These are phyloP conservation scores for Calonectria naviculata DNA, from an alignment of 2,329 filamentous ascomycete species.

Conservation along the genomic window DNA sequence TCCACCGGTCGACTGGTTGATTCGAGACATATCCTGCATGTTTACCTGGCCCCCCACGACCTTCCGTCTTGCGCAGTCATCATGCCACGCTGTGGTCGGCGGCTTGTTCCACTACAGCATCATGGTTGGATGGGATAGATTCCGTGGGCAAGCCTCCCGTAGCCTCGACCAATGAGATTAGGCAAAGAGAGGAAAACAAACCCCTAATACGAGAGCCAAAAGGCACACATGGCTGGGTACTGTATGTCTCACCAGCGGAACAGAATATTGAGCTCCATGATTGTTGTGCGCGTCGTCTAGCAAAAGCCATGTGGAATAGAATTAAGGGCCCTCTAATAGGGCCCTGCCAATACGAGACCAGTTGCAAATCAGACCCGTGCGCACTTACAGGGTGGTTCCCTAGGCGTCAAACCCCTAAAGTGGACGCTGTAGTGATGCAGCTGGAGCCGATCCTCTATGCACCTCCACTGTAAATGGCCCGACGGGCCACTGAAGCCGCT, in stretches of 20 bases:
- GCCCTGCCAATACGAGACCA: neutral
- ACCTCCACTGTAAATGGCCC: conserved; percentile 14
- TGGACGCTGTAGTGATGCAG: conserved; percentile 14
- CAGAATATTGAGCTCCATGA: neutral
- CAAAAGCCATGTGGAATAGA: neutral
- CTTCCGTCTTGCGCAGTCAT: neutral
- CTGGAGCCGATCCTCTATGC: conserved; percentile 19
- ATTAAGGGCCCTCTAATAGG: neutral
- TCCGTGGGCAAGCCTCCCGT: conserved; percentile 3
- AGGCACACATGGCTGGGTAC: neutral
- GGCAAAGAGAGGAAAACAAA: neutral
- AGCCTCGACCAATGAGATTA: neutral
- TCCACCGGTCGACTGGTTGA: neutral
- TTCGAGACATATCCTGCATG: neutral
- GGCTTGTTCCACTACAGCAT: conserved; percentile 1
- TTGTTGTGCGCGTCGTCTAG: neutral
- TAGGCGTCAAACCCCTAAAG: conserved; percentile 21
- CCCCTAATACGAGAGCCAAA: conserved; percentile 1
- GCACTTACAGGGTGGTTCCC: conserved; percentile 11
- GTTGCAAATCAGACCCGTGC: conserved; percentile 14
- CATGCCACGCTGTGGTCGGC: neutral
- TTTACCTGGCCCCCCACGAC: neutral
- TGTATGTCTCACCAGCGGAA: neutral
- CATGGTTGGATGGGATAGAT: neutral
- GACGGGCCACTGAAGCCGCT: conserved; percentile 17